Evolutionary conservation across 2,329 filamentous ascomycete species (phyloP), one percentile per base, ranked within the genome.

Genomic region (Ophiocordyceps australis): DNA sequence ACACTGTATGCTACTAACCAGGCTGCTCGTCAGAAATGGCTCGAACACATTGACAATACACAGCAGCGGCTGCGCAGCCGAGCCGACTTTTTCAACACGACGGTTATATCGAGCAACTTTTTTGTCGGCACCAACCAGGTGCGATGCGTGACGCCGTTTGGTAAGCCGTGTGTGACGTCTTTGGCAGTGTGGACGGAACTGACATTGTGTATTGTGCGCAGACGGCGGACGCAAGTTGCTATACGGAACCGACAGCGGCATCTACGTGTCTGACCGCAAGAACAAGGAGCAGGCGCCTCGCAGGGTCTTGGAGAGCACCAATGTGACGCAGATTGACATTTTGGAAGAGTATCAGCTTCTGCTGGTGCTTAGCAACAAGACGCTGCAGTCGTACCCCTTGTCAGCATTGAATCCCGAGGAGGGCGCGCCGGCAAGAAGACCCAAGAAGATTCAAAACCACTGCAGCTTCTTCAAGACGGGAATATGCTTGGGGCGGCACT

Each of bases 391-490:
- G 7, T 95, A 89, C 54, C 73, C 82, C 2, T 61, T 93, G 27
- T 76, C 86, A 33, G 83, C 82, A 10, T 62, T 98, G 29, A 86
- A 93, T 40, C 68, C 77, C 3, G 77, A 77, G 34, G 85, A 95
- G 42, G 75, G 74, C 26, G 67, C 80, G 18, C 59, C 85, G 29
- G 71, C 72, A 11, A 93, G 89, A 49, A 71, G 83, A 22, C 82
- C 83, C 7, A 86, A 89, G 59, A 94, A 94, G 61, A 95, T 98
- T 35, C 78, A 85, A 50, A 92, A 80, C 40, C 85, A 94, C 53
- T 91, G 86, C 51, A 94, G 86, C 50, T 98, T 95, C 58, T 98
- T 98, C 71, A 93, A 91, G 54, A 79, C 83, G 12, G 89, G 89
- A 20, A 91, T 94, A 41, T 95, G 89, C 45, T 65, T 94, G 31